Evolutionary conservation across 345 rosid genomes (phyloP).

Genomic region (Viola odorata): DNA sequence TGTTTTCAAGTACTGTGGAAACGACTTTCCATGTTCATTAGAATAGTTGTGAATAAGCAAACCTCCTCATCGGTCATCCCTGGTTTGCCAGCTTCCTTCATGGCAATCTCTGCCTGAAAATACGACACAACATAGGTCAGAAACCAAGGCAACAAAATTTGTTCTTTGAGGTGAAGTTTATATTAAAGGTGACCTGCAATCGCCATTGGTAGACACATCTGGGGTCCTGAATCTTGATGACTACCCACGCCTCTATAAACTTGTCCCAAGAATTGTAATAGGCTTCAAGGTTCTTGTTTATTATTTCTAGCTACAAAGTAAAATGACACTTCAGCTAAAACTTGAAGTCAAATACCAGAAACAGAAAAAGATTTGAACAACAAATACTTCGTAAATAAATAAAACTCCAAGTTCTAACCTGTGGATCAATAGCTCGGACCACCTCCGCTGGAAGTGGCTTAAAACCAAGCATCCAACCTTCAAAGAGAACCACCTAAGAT

Average conservation of each 20-base stretch:
- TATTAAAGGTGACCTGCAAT: conserved; percentile 56
- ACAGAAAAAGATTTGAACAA: conserved; percentile 5
- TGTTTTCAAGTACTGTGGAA: neutral
- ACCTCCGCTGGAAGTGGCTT: conserved; percentile 58
- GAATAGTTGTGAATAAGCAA: conserved; percentile 2
- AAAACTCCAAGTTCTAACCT: conserved; percentile 37
- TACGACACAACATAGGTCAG: conserved; percentile 4
- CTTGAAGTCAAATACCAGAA: neutral
- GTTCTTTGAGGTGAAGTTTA: neutral
- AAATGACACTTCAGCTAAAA: neutral
- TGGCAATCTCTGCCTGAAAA: conserved; percentile 85
- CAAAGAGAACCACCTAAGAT: conserved; percentile 68
- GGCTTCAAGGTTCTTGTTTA: conserved; percentile 82
- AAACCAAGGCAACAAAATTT: neutral
- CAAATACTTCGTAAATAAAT: neutral
- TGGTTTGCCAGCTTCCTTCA: conserved; percentile 79
- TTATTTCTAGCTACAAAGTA: conserved; percentile 52
- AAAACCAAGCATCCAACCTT: conserved; percentile 99
- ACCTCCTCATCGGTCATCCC: conserved; percentile 98
- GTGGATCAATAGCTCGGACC: conserved; percentile 75
- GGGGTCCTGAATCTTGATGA: conserved; percentile 87
- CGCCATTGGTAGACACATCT: conserved; percentile 90
- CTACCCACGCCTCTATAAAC: conserved; percentile 70
- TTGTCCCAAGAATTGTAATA: conserved; percentile 91
- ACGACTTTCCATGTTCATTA: neutral